phyloP scores from a whole-genome alignment of 1,139 yeast species.

The Groenewaldozyma sp. region DNA sequence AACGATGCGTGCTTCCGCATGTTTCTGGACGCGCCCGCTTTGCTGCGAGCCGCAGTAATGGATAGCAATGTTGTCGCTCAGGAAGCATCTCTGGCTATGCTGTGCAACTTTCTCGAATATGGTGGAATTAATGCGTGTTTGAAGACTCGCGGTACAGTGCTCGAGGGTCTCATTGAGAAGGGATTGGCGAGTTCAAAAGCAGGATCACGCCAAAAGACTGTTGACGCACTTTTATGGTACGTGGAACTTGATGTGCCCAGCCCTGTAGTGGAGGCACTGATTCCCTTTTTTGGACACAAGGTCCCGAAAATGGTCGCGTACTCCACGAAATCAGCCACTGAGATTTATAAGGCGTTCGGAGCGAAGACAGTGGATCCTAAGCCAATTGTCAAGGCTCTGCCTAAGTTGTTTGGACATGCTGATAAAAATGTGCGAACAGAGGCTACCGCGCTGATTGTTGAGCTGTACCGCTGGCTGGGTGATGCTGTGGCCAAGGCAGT shows the following conservation, averaged over 20 bases:
- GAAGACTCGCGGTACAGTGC: conserved; percentile 35
- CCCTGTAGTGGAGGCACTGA: conserved; percentile 55
- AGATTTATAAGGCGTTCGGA: conserved; percentile 60
- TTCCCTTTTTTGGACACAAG: conserved; percentile 53
- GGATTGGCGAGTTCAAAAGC: conserved; percentile 70
- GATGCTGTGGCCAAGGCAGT: conserved; percentile 49
- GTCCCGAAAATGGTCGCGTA: conserved; percentile 78
- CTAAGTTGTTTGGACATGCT: conserved; percentile 74
- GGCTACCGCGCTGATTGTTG: conserved; percentile 60
- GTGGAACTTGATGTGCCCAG: conserved; percentile 62
- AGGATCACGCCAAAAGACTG: conserved; percentile 59
- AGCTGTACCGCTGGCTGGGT: conserved; percentile 71
- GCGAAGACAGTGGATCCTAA: conserved; percentile 56
- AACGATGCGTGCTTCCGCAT: conserved; percentile 45
- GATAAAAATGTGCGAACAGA: conserved; percentile 82
- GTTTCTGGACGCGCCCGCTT: conserved; percentile 42
- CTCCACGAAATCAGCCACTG: conserved; percentile 45
- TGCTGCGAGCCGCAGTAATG: conserved; percentile 46
- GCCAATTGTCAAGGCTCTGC: conserved; percentile 48
- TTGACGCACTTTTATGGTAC: conserved; percentile 51
- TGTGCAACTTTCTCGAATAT: conserved; percentile 47
- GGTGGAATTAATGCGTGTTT: conserved; percentile 43
- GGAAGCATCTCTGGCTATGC: conserved; percentile 61
- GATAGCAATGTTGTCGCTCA: conserved; percentile 92
- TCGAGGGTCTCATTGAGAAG: conserved; percentile 63